A percentile compares a stretch with the other conserved stretches of the same genome.
phyloP scores from a whole-genome alignment of 2,329 filamentous ascomycete genomes.

The Phialophora chinensis region DNA sequence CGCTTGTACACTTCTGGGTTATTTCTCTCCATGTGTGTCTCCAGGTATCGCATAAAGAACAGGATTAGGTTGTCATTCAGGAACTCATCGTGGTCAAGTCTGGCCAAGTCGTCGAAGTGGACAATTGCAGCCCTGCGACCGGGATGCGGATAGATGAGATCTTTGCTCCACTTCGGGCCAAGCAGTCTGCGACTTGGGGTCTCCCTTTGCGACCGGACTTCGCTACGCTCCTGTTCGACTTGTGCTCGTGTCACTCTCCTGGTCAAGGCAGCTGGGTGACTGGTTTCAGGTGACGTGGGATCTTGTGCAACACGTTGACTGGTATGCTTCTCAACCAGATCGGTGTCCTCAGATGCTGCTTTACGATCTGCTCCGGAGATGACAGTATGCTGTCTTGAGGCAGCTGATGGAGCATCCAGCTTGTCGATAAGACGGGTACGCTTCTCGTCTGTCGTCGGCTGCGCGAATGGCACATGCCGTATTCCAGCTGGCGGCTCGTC shows the following conservation, averaged over 20 bases:
- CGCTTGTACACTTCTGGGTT: conserved; percentile 64
- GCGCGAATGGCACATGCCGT: neutral
- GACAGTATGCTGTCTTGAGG: conserved; percentile 2
- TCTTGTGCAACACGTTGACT: neutral
- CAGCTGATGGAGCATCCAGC: conserved; percentile 27
- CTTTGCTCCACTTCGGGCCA: conserved; percentile 42
- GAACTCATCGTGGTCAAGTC: conserved; percentile 82
- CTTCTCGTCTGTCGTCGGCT: conserved; percentile 14
- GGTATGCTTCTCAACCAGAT: neutral
- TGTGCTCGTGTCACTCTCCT: conserved; percentile 18
- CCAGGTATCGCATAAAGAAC: conserved; percentile 81
- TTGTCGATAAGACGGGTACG: conserved; percentile 28
- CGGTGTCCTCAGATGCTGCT: neutral
- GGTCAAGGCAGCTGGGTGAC: neutral
- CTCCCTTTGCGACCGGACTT: neutral
- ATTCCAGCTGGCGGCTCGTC: neutral
- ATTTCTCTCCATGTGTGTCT: conserved; percentile 63
- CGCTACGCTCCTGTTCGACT: neutral
- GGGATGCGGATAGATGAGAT: conserved; percentile 52
- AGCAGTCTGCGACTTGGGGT: conserved; percentile 29
- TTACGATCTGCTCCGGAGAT: conserved; percentile 21
- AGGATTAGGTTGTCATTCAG: conserved; percentile 91
- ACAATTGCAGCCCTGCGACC: conserved; percentile 56
- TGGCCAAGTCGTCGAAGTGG: conserved; percentile 58
- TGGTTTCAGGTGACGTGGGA: neutral